Base-by-base conservation (phyloP, 2,329 filamentous ascomycete species). In the Fusarium nodosum region DNA sequence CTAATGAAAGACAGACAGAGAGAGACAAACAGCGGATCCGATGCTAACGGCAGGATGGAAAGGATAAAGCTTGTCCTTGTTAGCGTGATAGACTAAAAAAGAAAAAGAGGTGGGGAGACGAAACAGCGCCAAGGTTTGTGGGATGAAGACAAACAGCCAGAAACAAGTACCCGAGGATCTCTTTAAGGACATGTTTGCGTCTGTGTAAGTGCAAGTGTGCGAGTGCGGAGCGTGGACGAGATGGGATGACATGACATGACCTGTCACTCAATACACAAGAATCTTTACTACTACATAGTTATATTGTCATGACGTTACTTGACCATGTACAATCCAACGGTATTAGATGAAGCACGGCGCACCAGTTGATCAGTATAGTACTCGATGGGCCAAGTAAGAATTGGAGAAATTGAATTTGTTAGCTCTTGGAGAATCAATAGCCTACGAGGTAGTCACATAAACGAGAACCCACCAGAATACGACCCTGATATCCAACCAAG, bases 211-310 rank as follows among this genome's bases (percentile, higher is more conserved):
- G 7, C 41, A 44, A 44, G 22, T 68, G 71, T 65, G 60, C 64
- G 50, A 58, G 36, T 33, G 46, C 58, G 61, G 69, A 60, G 60
- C 30, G 34, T 72, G 69, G 60, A 45, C 42, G 59, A 64, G 55
- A 68, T 55, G 69, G 60, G 51, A 61, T 58, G 68, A 58, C 53
- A 64, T 68, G 70, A 65, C 62, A 66, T 58, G 62, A 47, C 22
- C 57, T 52, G 62, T 64, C 66, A 41, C 45, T 24, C 55, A 39
- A 56, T 56, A 45, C 51, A 59, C 64, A 66, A 66, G 56, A 33
- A 18, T 28, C 31, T 39, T 39, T 46, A 31, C 36, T 31, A 44
- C 36, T 44, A 31, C 48, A 38, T 44, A 28, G 26, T 9, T 28
- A 47, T 28, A 20, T 28, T 41, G 24, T 33, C 28, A 58, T 34